These are phyloP conservation scores for Lepidium aucheri DNA, from an alignment of 345 rosid species.

Conservation along the genomic window DNA sequence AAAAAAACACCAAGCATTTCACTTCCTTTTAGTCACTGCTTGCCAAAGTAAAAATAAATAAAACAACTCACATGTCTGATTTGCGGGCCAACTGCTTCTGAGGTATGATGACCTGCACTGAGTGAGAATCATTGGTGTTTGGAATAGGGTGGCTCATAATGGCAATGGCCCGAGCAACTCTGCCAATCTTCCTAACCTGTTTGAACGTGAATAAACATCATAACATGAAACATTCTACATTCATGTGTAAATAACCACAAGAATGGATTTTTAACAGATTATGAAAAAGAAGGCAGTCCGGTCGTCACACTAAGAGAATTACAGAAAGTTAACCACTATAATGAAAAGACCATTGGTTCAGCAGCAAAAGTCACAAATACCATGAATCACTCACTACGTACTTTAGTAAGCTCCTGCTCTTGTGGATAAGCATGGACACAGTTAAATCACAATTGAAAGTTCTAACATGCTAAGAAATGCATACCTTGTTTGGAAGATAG, in stretches of 20 bases:
- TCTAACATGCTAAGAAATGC: background rate
- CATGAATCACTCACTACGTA: background rate
- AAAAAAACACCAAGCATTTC: background rate
- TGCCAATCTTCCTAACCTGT: conserved; percentile 85
- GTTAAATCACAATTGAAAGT: background rate
- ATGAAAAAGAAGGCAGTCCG: background rate
- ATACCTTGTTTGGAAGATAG: conserved; percentile 71
- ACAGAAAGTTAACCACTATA: background rate
- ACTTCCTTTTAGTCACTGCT: background rate
- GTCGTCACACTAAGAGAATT: background rate
- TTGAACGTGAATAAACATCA: conserved; percentile 12
- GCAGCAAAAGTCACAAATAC: background rate
- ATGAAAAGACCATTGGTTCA: background rate
- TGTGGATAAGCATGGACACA: background rate
- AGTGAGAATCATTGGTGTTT: conserved; percentile 72
- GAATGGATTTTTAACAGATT: background rate
- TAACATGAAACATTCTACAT: background rate
- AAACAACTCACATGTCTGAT: conserved; percentile 66
- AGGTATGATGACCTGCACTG: conserved; percentile 86
- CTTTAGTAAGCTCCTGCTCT: background rate
- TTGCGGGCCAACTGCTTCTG: conserved; percentile 92
- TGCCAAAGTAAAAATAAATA: background rate
- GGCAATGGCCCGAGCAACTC: conserved; percentile 91
- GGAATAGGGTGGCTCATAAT: conserved; percentile 96
- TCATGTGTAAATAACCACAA: background rate